Base-by-base conservation (phyloP, 1,284 basidiomycete genomes). In the Pterula multifida region DNA sequence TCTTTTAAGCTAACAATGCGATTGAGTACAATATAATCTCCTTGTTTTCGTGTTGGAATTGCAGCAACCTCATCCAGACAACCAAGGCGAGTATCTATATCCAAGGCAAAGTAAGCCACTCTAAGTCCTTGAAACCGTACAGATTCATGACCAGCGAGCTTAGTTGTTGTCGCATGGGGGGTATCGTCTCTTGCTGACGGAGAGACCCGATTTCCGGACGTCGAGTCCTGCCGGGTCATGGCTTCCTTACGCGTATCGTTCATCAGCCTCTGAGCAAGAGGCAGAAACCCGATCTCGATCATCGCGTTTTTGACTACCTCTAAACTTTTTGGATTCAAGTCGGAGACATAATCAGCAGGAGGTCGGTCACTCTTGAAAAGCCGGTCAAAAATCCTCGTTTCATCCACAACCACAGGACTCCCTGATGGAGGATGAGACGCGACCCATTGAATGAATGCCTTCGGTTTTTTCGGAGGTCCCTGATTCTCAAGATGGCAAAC, bases 361-460 rank as follows among this genome's bases (percentile, higher is more conserved):
- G 96, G 95, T 58, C 93, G 87, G 61, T 95, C 91, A 59, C 84
- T 89, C 68, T 90, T 93, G 80, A 98, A 99, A 11, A 99, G 72
- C 36, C 84, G 85, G 63, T 92, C 78, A 76, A 98, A 98, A 60
- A 97, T 79, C 48, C 93, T 82, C 36, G 88, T 90, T 69, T 99
- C 92, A 63, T 92, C 83, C 55, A 98, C 73, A 47, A 70, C 68
- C 39, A 98, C 85, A 9, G 93, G 92, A 55, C 85, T 90, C 11
- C 81, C 76, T 0, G 83, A 83, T 3, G 82, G 69, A 11, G 78
- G 72, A 60, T 94, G 87, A 57, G 90, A 85, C 42, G 90, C 92
- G 15, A 98, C 90, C 96, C 96, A 99, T 64, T 98, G 96, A 61
- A 99, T 92, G 70, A 85, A 98, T 13, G 93, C 85, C 65, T 97